These are phyloP conservation scores for Diplocarpon mali DNA, from an alignment of 2,329 filamentous ascomycete species.

Conservation along the genomic window DNA sequence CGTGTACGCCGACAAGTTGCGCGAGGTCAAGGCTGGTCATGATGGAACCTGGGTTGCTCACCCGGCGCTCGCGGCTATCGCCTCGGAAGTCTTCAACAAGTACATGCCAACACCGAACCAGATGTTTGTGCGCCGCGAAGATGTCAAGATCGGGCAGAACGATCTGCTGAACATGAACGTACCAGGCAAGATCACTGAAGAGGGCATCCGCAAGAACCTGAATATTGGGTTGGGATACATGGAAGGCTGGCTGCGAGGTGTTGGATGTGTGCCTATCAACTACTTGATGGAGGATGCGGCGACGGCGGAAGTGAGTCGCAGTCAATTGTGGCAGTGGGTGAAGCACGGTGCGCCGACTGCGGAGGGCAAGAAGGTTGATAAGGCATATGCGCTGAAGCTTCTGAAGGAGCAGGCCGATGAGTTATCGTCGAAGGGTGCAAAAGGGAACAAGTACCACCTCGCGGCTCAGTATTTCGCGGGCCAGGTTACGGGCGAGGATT, in stretches of 20 bases:
- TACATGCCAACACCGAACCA: conserved; percentile 99
- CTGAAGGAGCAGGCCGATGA: conserved; percentile 76
- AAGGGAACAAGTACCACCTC: conserved; percentile 84
- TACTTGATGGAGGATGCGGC: conserved; percentile 97
- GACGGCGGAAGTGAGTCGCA: conserved; percentile 89
- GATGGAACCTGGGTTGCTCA: conserved; percentile 97
- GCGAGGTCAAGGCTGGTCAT: conserved; percentile 89
- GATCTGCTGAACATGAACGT: conserved; percentile 98
- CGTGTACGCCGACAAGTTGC: conserved; percentile 89
- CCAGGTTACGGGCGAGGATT: conserved; percentile 95
- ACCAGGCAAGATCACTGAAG: conserved; percentile 82
- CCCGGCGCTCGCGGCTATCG: conserved; percentile 80
- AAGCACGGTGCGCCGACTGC: conserved; percentile 62
- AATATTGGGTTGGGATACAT: conserved; percentile 96
- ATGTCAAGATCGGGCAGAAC: conserved; percentile 74
- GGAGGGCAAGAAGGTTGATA: conserved; percentile 87
- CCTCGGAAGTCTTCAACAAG: conserved; percentile 90
- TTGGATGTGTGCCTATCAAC: conserved; percentile 96
- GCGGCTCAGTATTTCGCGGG: conserved; percentile 86
- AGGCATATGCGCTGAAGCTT: conserved; percentile 77
- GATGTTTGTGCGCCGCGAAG: conserved; percentile 80
- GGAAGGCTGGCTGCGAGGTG: conserved; percentile 93
- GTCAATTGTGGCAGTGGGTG: conserved; percentile 95
- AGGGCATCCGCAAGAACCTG: conserved; percentile 92
- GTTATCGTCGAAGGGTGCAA: conserved; percentile 61